Conservation (phyloP, 163 green algal genomes). For the Chlorella variabilis region DNA sequence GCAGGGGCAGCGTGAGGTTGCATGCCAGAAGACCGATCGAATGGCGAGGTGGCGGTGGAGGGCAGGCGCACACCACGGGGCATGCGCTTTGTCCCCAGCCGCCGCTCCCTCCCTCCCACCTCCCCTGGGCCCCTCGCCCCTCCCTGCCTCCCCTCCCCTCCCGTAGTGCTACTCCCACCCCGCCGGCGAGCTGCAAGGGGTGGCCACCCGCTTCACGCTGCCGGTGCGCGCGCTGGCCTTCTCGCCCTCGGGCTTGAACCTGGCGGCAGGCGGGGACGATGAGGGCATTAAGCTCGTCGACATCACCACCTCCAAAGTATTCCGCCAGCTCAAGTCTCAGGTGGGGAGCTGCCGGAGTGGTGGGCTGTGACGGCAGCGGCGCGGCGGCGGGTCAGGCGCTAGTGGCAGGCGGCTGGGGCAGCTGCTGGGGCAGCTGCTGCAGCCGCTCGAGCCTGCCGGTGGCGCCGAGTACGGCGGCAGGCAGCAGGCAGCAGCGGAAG, state of each 20-base stretch:
- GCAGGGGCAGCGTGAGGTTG: not conserved
- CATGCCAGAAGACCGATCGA: not conserved
- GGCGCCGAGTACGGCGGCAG: too few species aligned
- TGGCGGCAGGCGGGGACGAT: constrained; percentile 84
- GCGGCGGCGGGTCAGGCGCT: too few species aligned
- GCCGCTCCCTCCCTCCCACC: not conserved
- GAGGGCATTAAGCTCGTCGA: constrained; percentile 81
- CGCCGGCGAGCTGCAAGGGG: constrained; percentile 2
- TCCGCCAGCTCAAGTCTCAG: constrained; percentile 12
- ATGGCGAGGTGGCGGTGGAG: too few species aligned
- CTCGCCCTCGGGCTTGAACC: constrained; percentile 61
- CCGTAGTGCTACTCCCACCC: constrained; percentile 47
- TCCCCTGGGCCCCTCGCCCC: not conserved
- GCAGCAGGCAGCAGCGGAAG: too few species aligned
- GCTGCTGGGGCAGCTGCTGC: too few species aligned
- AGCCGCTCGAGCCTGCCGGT: too few species aligned
- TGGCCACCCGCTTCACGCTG: constrained; percentile 56
- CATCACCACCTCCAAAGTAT: constrained; percentile 40
- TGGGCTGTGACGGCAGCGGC: constrained; percentile 53
- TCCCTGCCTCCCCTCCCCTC: not conserved
- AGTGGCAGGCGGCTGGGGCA: too few species aligned
- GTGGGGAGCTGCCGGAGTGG: constrained; percentile 6
- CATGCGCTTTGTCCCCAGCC: not conserved
- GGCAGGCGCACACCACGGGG: too few species aligned
- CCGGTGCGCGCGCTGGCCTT: constrained; percentile 64